Conservation (phyloP, 176 grass and related monocot genomes). For the Oryza meyeriana region DNA sequence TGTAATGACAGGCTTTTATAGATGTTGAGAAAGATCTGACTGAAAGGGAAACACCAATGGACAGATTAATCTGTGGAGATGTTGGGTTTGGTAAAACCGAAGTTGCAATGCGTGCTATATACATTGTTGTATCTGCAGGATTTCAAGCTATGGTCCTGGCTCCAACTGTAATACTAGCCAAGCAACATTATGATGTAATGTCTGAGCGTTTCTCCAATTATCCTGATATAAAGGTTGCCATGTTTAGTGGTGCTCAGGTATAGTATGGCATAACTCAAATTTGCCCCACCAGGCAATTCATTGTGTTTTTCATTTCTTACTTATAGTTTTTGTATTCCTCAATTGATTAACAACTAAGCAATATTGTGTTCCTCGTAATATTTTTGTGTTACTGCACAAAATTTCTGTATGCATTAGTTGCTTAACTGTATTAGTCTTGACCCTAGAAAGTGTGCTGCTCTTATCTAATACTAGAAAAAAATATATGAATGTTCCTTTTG, state of each 20-base stretch:
- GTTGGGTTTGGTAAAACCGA: slow-evolving; percentile 99
- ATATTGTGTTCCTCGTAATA: too few relatives aligned
- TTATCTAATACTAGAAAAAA: not conserved
- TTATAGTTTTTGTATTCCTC: not conserved
- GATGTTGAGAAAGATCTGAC: slow-evolving; percentile 94
- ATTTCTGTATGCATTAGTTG: not conserved
- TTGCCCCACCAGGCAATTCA: not conserved
- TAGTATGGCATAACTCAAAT: not conserved
- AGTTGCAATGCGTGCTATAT: slow-evolving; percentile 90
- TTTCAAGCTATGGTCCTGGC: slow-evolving; percentile 96
- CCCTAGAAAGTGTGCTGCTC: not conserved
- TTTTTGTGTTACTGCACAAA: too few relatives aligned
- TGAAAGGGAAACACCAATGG: slow-evolving; percentile 96
- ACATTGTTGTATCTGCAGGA: slow-evolving; percentile 75
- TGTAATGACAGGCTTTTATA: slow-evolving; percentile 78
- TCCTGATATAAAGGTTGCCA: slow-evolving; percentile 78
- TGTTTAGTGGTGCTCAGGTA: slow-evolving; percentile 90
- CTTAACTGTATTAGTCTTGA: slow-evolving; percentile 13
- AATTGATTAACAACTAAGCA: not conserved
- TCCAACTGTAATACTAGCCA: slow-evolving; percentile 83
- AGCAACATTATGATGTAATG: slow-evolving; percentile 91
- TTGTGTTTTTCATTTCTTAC: not conserved
- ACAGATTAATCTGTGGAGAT: slow-evolving; percentile 97
- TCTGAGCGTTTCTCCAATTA: slow-evolving; percentile 79
- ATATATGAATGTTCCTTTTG: slow-evolving; percentile 1